Base-by-base conservation (phyloP, 2,329 filamentous ascomycete species). In the Diplodia sapinea region DNA sequence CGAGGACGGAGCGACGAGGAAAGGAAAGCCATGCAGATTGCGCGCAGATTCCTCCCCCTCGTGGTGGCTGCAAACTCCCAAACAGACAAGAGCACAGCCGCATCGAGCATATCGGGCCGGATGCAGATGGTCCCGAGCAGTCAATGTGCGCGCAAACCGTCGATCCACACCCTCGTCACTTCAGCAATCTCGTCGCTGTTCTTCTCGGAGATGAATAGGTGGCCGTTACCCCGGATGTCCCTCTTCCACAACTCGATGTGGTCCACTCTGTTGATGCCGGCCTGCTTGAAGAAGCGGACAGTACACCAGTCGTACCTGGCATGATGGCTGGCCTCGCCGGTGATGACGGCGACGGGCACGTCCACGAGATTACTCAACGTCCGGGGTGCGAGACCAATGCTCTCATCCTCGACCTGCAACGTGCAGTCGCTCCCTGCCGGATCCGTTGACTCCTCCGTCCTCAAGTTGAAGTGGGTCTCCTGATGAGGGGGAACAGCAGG, bases 141-240 rank as follows among this genome's bases (percentile, higher is more conserved):
- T 36, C 57, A 33, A 26, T 33, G 26, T 11, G 11, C 40, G 15
- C 33, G 40, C 29, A 62, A 36, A 43, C 40, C 11, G 23, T 29
- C 20, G 43, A 64, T 64, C 61, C 31, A 54, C n/a, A 20, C 6
- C 61, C 23, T 15, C n/a, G 23, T 31, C 47, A 64, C 31, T 54
- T 54, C 61, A 64, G 49, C 47, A 52, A 64, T 40, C 50, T 51
- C 49, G n/a, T 54, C 61, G 36, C 31, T 54, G 26, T 54, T 54
- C 47, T 64, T 38, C 31, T 64, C 61, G 47, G 52, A 38, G n/a
- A 54, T 52, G 20, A 64, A 64, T 31, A 51, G 23, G 17, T 50
- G 49, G 9, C 31, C 20, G 26, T 36, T 63, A 15, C 47, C 61
- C 15, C 43, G 15, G n/a, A 64, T 36, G 9, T 20, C 61, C 31